These are phyloP conservation scores for Ophiognomonia clavigignenti-juglandacearum DNA, from an alignment of 2,329 filamentous ascomycete genomes.

Conservation along the genomic window DNA sequence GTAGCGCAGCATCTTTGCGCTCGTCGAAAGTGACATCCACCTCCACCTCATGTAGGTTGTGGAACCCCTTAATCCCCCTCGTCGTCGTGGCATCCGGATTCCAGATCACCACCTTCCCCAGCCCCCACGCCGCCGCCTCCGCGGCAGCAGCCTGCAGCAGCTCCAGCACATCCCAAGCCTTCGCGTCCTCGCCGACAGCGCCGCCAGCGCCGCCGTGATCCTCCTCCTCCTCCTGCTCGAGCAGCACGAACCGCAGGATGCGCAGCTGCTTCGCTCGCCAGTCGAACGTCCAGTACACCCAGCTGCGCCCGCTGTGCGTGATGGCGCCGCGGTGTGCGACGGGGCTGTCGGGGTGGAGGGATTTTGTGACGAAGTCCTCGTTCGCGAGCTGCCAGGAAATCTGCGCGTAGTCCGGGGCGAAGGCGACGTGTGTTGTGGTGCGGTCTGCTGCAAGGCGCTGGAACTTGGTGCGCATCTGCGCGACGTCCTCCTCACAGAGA, in stretches of 20 bases:
- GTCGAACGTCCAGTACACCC: conserved; percentile 33
- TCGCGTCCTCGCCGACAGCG: conserved; percentile 14
- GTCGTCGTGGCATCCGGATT: conserved; percentile 28
- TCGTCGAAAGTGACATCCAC: conserved; percentile 26
- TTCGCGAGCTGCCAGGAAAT: conserved; percentile 29
- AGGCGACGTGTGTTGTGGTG: conserved; percentile 26
- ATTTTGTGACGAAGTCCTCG: conserved; percentile 23
- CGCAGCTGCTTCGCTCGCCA: conserved; percentile 26
- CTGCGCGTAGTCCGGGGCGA: conserved; percentile 26
- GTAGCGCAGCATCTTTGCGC: conserved; percentile 26
- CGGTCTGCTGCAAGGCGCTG: conserved; percentile 18
- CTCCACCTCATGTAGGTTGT: conserved; percentile 32
- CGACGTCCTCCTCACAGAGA: conserved; percentile 24
- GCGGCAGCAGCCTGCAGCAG: conserved; percentile 29
- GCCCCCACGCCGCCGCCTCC: conserved; percentile 27
- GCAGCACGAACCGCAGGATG: conserved; percentile 23
- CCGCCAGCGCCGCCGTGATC: conserved; percentile 11
- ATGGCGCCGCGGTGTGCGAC: conserved; percentile 20
- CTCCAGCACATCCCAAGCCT: conserved; percentile 21
- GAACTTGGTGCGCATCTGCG: conserved; percentile 22
- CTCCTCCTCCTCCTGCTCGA: conserved; percentile 9
- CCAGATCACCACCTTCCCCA: conserved; percentile 31
- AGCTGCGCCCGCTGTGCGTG: conserved; percentile 22
- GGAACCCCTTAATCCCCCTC: conserved; percentile 24
- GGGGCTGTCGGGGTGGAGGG: conserved; percentile 18